These are phyloP conservation scores for Populus ilicifolia DNA, from an alignment of 345 rosid genomes.

Conservation along the genomic window DNA sequence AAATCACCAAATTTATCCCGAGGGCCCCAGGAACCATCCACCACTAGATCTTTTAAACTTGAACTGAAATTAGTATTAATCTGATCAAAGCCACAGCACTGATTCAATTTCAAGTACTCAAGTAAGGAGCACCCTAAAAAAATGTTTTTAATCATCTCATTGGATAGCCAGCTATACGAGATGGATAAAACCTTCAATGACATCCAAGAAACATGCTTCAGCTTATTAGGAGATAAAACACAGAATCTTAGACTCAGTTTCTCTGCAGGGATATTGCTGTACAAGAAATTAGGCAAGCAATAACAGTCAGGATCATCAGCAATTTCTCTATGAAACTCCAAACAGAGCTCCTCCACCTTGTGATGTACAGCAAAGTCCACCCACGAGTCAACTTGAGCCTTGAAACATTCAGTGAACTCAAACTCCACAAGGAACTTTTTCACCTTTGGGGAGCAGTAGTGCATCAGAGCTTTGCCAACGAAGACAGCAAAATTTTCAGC, in stretches of 20 bases:
- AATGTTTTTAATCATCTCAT: neutral
- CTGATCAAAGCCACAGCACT: neutral
- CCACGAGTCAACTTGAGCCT: neutral
- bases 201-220: neutral
- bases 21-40: neutral
- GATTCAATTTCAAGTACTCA: slow-evolving; percentile 1
- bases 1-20: no score
- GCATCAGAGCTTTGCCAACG: neutral
- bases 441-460: neutral
- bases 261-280: neutral
- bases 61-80: neutral
- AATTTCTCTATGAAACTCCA: neutral
- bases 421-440: neutral
- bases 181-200: neutral
- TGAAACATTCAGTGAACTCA: no score
- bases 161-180: no score
- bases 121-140: neutral
- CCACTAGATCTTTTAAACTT: neutral
- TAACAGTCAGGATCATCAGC: neutral
- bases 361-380: neutral
- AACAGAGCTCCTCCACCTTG: neutral
- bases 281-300: neutral
- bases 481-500: neutral
- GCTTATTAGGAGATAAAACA: no score
- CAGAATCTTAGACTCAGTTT: neutral